These are phyloP conservation scores for Aspergillus candidus DNA, from an alignment of 2,329 filamentous ascomycete species.

Conservation along the genomic window DNA sequence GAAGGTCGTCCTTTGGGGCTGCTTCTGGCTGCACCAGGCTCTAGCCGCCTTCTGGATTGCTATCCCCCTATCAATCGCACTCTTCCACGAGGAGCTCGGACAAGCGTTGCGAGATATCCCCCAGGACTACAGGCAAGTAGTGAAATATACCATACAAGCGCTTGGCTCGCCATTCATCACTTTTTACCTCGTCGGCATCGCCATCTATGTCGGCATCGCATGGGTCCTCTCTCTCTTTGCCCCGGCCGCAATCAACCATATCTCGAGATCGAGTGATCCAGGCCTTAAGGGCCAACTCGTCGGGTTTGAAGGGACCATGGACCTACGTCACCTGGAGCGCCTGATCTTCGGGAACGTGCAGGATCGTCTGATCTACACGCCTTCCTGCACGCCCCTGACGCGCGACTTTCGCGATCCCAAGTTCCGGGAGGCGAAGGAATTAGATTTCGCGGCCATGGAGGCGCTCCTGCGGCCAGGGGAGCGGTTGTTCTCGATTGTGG, in stretches of 20 bases:
- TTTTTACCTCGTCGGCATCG: too few relatives aligned
- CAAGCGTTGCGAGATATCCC: too few relatives aligned
- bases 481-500: conserved; percentile 27
- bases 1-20: conserved; percentile 8
- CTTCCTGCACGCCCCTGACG: conserved; percentile 12
- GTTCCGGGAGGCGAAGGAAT: conserved; percentile 3
- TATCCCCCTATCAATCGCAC: conserved; percentile 1
- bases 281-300: conserved; percentile 10
- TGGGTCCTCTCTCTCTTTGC: conserved; percentile 14
- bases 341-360: conserved; percentile 12
- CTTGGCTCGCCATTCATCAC: too few relatives aligned
- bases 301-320: conserved; percentile 13
- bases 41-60: conserved; percentile 6
- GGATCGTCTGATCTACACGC: conserved; percentile 9
- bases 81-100: too few relatives aligned
- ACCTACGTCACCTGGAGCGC: conserved; percentile 9
- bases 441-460: too few relatives aligned
- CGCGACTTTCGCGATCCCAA: conserved; percentile 3
- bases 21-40: conserved; percentile 7
- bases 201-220: not conserved
- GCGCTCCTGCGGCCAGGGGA: conserved; percentile 11
- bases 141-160: too few relatives aligned
- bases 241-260: conserved; percentile 11
- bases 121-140: too few relatives aligned
- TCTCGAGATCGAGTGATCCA: conserved; percentile 7